Percentiles rank a stretch among this genome's conserved stretches.
Evolutionary conservation across 305 asterid genomes (phyloP).

Genomic region (Fraxinus sp.): DNA sequence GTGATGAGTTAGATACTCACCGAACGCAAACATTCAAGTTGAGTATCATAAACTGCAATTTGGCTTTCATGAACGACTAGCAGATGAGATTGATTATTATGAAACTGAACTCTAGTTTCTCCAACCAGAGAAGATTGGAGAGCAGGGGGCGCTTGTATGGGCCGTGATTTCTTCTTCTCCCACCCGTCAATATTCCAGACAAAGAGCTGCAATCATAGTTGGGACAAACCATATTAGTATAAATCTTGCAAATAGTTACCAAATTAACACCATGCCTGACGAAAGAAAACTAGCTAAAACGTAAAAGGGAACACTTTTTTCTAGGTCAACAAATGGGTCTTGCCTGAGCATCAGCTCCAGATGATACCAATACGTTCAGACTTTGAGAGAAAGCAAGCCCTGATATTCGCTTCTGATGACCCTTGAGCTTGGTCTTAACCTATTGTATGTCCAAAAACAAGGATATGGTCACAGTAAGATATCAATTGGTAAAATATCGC

Average conservation of each 20-base stretch:
- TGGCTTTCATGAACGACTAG: constrained; percentile 94
- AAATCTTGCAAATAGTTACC: background rate
- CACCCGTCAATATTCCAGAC: constrained; percentile 93
- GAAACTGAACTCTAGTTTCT: constrained; percentile 94
- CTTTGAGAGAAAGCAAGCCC: constrained; percentile 95
- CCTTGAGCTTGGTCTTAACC: constrained; percentile 95
- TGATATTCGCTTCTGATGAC: constrained; percentile 92
- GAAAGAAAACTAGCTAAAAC: background rate
- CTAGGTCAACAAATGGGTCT: constrained; percentile 18
- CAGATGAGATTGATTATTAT: constrained; percentile 85
- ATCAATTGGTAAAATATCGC: background rate
- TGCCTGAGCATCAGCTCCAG: constrained; percentile 99
- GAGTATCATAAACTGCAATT: constrained; percentile 76
- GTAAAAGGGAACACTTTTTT: background rate
- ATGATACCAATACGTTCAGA: constrained; percentile 83
- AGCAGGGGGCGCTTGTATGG: constrained; percentile 79
- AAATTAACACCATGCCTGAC: background rate
- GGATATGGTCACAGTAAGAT: background rate
- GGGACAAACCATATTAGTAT: constrained; percentile 14
- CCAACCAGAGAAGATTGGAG: constrained; percentile 62
- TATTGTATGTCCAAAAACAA: constrained; percentile 19
- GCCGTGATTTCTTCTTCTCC: constrained; percentile 91
- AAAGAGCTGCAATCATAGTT: constrained; percentile 56
- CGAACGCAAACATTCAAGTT: constrained; percentile 79
- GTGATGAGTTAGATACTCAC: constrained; percentile 41